Conservation (phyloP, 179 eudicot species). For the Silene coronaria region DNA sequence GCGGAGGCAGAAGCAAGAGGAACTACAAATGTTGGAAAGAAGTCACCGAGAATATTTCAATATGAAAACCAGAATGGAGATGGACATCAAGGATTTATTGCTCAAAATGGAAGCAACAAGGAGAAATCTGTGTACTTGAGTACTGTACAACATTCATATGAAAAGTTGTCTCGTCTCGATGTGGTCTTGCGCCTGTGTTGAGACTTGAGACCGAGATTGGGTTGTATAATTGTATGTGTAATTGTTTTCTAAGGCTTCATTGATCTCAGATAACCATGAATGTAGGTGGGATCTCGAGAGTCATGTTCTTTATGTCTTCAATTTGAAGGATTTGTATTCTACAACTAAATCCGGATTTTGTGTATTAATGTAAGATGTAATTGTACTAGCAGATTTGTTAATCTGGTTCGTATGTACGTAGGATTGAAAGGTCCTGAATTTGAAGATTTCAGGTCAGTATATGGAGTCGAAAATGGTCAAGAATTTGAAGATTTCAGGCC, state of each 20-base stretch:
- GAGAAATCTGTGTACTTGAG: constrained; percentile 37
- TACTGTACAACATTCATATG: not conserved
- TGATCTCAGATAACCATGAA: constrained; percentile 11
- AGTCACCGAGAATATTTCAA: constrained; percentile 69
- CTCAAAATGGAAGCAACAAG: constrained; percentile 85
- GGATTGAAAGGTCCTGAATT: not conserved
- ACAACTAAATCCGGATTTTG: not conserved
- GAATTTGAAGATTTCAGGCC: too few species aligned
- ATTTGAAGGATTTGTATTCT: constrained; percentile 9
- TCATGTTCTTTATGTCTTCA: constrained; percentile 11
- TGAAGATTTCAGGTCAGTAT: not conserved
- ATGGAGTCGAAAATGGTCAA: too few species aligned
- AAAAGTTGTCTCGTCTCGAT: not conserved
- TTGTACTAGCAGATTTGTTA: not conserved
- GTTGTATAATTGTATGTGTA: constrained; percentile 13
- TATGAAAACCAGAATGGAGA: constrained; percentile 90
- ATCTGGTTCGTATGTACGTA: too few species aligned
- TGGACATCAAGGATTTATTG: constrained; percentile 71
- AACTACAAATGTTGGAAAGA: constrained; percentile 61
- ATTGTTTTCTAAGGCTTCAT: not conserved
- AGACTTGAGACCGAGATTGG: constrained; percentile 1
- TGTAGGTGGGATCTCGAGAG: constrained; percentile 7
- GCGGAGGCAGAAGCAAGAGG: constrained; percentile 60
- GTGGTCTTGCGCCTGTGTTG: constrained; percentile 5
- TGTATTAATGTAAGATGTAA: constrained; percentile 3